Base-by-base conservation (phyloP, 2,329 filamentous ascomycete genomes). In the Aaosphaeria arxii region DNA sequence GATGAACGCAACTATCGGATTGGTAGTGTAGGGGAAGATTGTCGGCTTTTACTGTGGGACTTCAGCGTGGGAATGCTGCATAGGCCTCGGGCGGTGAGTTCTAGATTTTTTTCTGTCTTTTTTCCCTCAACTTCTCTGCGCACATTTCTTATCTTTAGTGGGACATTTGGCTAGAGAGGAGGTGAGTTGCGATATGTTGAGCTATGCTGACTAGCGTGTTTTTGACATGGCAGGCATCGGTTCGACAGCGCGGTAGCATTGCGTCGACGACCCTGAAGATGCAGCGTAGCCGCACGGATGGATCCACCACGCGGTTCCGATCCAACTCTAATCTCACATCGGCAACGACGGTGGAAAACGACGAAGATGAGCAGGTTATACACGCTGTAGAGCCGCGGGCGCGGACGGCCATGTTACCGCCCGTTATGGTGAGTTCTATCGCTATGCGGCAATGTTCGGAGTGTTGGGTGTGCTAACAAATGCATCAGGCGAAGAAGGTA, bases 51-150 rank as follows among this genome's bases (percentile, higher is more conserved):
- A 50, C 76, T 99, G 9, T 99, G 94, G 94, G 94, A 99, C 74
- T 99, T 99, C 68, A 96, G 87, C 56, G 90, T 96, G 39, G 91
- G 91, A 59, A 97, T 97, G 92, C 78, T 99, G 60, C 89, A 95
- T 70, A 82, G 91, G 51, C 92, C 94, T 17, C 92, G 92, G 73
- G 86, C 83, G 57, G 88, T 91, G 75, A 64, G 87, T 81, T 11
- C n/a, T 5, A 33, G 4, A 24, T 32, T 39, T 50, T 46, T 7
- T 29, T 13, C n/a, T 32, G 53, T 54, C 50, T 57, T 55, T 24
- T 45, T 60, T 17, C 17, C 17, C 17, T 24, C 17, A 24, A 24
- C 17, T 24, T 24, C 17, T 24, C 17, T 24, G 17, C 17, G 17
- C 17, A 24, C 17, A 24, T 24, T 24, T 3, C 17, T 24, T 24